phyloP scores from a whole-genome alignment of 2,329 filamentous ascomycete species.

The Trichophaea hybrida region DNA sequence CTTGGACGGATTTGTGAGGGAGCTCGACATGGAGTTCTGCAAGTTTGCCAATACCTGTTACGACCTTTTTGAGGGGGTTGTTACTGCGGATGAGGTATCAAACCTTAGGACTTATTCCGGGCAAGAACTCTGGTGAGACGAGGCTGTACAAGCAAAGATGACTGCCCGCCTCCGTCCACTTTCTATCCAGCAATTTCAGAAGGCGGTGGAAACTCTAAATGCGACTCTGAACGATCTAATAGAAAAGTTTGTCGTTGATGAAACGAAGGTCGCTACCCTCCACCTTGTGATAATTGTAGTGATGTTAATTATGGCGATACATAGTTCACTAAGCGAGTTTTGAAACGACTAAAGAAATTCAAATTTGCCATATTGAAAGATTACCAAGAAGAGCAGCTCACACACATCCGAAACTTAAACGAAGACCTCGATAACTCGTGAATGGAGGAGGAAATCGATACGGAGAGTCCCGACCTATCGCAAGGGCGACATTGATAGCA shows the following conservation, averaged over 20 bases:
- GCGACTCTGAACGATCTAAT: neutral
- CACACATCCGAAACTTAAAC: neutral
- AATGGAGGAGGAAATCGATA: neutral
- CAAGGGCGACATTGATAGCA: neutral
- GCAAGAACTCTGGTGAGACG: too few relatives aligned
- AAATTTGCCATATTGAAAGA: neutral
- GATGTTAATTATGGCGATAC: neutral
- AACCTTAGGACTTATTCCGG: too few relatives aligned
- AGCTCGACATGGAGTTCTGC: neutral
- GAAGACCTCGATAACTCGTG: neutral
- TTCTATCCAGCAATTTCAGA: neutral
- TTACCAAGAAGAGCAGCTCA: conserved; percentile 4
- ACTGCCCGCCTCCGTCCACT: neutral
- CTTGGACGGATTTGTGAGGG: neutral
- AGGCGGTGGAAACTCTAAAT: neutral
- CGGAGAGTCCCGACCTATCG: neutral
- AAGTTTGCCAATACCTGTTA: neutral
- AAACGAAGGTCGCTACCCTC: neutral
- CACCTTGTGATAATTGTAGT: neutral
- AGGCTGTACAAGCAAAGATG: neutral
- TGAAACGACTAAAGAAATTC: neutral
- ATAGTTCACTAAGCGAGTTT: neutral
- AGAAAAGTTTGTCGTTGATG: neutral
- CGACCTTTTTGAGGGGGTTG: neutral
- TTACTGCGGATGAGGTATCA: neutral